Evolutionary conservation across 768 basidiomycete genomes (phyloP).

Genomic region (Grammothele lineata): DNA sequence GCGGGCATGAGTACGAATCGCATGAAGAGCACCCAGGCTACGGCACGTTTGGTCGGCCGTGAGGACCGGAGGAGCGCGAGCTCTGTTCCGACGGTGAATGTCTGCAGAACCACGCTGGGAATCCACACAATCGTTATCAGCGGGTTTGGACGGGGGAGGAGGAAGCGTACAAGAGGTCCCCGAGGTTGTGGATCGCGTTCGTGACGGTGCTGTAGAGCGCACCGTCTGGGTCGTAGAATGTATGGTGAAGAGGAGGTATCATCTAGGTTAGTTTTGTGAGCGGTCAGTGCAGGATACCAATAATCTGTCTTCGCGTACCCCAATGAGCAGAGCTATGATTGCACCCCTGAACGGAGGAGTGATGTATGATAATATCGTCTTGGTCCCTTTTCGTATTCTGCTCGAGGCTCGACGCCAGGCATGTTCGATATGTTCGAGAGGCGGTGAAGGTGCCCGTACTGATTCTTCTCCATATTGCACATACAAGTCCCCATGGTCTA

Average conservation of each 20-base stretch:
- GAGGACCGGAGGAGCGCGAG: conserved; percentile 22
- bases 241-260: conserved; percentile 17
- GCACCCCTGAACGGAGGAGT: conserved; percentile 26
- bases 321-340: conserved; percentile 24
- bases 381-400: no score
- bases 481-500: no score
- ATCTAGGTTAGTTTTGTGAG: conserved; percentile 19
- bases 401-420: no score
- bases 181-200: conserved; percentile 21
- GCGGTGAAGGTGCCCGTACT: no score
- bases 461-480: no score
- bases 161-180: conserved; percentile 23
- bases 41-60: conserved; percentile 14
- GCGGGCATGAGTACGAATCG: conserved; percentile 27
- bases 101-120: conserved; percentile 25
- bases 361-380: conserved; percentile 2
- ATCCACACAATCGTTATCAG: not conserved
- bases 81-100: conserved; percentile 26
- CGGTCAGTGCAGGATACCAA: not conserved
- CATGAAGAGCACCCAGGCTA: conserved; percentile 20
- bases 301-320: conserved; percentile 12
- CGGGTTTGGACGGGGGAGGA: not conserved
- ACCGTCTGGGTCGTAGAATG: conserved; percentile 19
- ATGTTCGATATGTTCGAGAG: no score
- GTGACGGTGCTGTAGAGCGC: conserved; percentile 23